phyloP scores from a whole-genome alignment of 371 early-diverging fungal genomes.

The Capniomyces stellatus region DNA sequence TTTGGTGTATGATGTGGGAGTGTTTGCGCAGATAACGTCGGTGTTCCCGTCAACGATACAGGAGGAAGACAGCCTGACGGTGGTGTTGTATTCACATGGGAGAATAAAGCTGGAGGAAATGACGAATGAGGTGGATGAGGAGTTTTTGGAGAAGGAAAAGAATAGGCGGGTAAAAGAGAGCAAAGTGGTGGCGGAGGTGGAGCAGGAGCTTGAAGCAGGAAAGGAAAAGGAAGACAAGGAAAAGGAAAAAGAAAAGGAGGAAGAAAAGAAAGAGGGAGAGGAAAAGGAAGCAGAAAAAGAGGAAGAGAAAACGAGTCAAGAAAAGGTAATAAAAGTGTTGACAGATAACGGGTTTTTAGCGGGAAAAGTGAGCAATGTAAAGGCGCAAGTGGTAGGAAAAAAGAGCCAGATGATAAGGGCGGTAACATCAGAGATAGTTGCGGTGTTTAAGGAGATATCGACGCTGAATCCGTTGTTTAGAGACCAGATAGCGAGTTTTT shows the following conservation, averaged over 20 bases:
- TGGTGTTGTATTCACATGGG: constrained; percentile 85
- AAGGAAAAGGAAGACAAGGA: neutral
- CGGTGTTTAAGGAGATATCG: constrained; percentile 88
- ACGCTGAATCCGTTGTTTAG: constrained; percentile 81
- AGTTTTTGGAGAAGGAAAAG: too few relatives aligned
- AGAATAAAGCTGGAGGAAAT: neutral
- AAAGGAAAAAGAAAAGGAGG: neutral
- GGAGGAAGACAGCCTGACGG: constrained; percentile 69
- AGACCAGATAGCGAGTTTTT: constrained; percentile 91
- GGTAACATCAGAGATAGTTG: constrained; percentile 86
- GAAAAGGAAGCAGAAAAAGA: neutral
- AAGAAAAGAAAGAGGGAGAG: neutral
- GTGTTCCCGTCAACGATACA: constrained; percentile 72
- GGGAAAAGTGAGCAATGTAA: constrained; percentile 66
- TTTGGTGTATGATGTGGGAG: constrained; percentile 77
- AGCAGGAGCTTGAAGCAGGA: too few relatives aligned
- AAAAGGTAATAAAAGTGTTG: constrained; percentile 33
- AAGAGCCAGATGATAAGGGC: constrained; percentile 77
- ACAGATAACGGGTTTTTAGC: constrained; percentile 59
- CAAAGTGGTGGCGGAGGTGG: too few relatives aligned
- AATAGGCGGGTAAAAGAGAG: too few relatives aligned
- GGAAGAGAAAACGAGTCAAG: neutral
- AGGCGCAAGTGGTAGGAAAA: constrained; percentile 63
- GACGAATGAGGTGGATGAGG: too few relatives aligned
- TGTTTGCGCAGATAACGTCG: constrained; percentile 93